Evolutionary conservation across 106 monocot genomes (phyloP).

Genomic region (Apostasia shenzhenica): DNA sequence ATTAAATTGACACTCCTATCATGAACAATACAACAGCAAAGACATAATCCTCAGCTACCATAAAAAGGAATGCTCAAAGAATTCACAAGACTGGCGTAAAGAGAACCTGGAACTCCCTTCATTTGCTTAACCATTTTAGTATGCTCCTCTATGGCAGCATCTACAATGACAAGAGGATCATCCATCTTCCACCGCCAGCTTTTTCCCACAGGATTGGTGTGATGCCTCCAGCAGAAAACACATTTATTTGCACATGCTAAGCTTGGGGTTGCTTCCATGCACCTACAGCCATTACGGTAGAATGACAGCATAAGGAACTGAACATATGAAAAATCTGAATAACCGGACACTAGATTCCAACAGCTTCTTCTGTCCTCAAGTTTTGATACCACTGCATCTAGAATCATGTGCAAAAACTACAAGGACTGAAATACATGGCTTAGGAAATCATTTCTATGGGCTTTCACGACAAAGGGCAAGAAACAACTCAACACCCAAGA

Average conservation of each 20-base stretch:
- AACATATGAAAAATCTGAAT: not conserved
- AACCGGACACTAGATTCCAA: not conserved
- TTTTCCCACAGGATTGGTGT: conserved; percentile 97
- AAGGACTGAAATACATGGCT: too few species aligned
- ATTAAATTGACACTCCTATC: too few species aligned
- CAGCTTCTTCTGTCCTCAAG: not conserved
- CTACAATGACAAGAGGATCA: conserved; percentile 79
- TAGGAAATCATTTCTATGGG: too few species aligned
- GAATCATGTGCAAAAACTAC: too few species aligned
- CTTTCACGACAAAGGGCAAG: too few species aligned
- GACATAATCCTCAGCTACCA: not conserved
- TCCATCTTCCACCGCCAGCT: conserved; percentile 98
- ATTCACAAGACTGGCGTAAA: not conserved
- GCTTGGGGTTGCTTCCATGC: conserved; percentile 99
- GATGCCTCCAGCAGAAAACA: conserved; percentile 99
- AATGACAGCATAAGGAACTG: not conserved
- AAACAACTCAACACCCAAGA: too few species aligned
- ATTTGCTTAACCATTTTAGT: conserved; percentile 99
- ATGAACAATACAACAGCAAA: too few species aligned
- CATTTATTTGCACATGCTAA: conserved; percentile 99
- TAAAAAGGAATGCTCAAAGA: not conserved
- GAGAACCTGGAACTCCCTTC: conserved; percentile 95
- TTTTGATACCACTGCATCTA: too few species aligned
- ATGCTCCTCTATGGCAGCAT: conserved; percentile 79
- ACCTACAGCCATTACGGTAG: conserved; percentile 25